These are phyloP conservation scores for Globisporangium polare DNA, from an alignment of 352 stramenopile genomes.

Conservation along the genomic window DNA sequence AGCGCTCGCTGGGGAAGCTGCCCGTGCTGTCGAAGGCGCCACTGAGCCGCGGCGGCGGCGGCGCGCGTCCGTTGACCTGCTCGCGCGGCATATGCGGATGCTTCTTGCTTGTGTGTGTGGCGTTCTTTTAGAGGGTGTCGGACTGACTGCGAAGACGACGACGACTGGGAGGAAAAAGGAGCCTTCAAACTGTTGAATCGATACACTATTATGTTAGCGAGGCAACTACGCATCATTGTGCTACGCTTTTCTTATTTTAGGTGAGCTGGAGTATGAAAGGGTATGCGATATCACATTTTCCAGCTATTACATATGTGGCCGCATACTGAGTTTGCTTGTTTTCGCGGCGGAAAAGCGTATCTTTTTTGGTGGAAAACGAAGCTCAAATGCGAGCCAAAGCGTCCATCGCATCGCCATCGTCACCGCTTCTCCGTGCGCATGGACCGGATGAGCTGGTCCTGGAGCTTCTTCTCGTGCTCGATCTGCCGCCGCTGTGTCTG, in stretches of 20 bases:
- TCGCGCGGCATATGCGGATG: conserved; percentile 10
- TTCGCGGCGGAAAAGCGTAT: not conserved
- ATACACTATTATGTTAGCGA: no score
- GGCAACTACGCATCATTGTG: no score
- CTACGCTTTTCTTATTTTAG: not conserved
- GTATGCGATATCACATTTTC: not conserved
- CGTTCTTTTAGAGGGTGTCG: not conserved
- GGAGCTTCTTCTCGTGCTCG: conserved; percentile 26
- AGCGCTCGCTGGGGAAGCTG: conserved; percentile 45
- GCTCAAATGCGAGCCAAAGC: not conserved
- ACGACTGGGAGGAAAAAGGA: not conserved
- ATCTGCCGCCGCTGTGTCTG: conserved; percentile 23
- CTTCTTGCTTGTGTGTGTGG: not conserved
- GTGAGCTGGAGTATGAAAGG: not conserved
- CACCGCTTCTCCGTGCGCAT: not conserved
- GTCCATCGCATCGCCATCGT: not conserved
- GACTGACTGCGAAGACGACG: not conserved
- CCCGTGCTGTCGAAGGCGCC: conserved; percentile 6
- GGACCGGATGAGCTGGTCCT: conserved; percentile 28
- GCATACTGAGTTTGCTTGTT: not conserved
- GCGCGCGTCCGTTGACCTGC: conserved; percentile 10
- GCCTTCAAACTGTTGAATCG: not conserved
- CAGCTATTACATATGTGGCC: not conserved
- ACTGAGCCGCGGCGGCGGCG: not conserved
- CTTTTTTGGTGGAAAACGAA: not conserved